Evolutionary conservation across 2,329 filamentous ascomycete species (phyloP), one percentile per base, ranked within the genome.

Genomic region (Fusarium dimerum): DNA sequence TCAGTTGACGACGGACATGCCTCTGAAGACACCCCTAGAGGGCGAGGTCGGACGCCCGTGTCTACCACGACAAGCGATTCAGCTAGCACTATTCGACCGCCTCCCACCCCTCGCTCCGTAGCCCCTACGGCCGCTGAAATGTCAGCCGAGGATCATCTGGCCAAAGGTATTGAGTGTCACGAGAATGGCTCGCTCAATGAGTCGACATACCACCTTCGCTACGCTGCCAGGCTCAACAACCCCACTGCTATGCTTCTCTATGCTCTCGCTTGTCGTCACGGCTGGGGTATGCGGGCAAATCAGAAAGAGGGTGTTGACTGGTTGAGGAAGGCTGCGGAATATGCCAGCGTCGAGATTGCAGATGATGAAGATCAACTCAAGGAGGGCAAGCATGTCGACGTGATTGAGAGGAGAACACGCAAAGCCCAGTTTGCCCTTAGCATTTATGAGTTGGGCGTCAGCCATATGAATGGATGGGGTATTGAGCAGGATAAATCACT

Each of bases 381-480:
- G 68, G 80, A 84, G 61, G 78, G 86, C 55, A 85, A 87, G 73
- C 71, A 76, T 11, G 80, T 86, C 1, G 84, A 91, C 69, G 70
- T 85, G 7, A 66, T 83, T 29, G 90, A 93, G 69, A 84, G 84
- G 61, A 94, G 92, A 71, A 88, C 90, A 6, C 87, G 92, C 57
- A 91, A 92, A 66, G 92, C 92, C 11, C 93, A 97, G 66, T 96
- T 97, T 70, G 94, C 93, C 1, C 79, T 97, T 42, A 94, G 92
- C 64, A 92, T 97, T 48, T 99, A 99, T 64, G 94, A 99, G 74
- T 80, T 99, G 20, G 94, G 94, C 4, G 92, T 97, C 26, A 96
- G 91, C 68, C 93, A 97, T 68, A 92, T 97, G 85, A 97, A 99
- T 64, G 94, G 94, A 6, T 99, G 94, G 94, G 94, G 94, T 15